Evolutionary conservation across 2,329 filamentous ascomycete species (phyloP).

Genomic region (Acephala macrosclerotiorum): DNA sequence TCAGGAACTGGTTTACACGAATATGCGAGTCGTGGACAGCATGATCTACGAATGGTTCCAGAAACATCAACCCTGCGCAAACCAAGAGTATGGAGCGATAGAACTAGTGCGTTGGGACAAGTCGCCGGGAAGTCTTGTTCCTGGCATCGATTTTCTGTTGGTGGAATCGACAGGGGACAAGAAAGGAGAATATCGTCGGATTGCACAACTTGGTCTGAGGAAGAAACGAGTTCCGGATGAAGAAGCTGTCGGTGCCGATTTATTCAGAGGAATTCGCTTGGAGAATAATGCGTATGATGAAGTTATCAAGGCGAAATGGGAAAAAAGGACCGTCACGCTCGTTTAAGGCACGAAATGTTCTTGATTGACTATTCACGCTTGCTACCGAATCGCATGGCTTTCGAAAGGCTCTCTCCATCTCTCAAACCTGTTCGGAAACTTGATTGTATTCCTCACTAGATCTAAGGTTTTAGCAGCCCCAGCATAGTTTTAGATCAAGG

Average conservation of each 20-base stretch:
- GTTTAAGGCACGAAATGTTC: slow-evolving; percentile 49
- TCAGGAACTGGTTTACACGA: slow-evolving; percentile 19
- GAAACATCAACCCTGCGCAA: slow-evolving; percentile 18
- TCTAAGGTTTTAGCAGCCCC: neutral
- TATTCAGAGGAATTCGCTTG: slow-evolving; percentile 9
- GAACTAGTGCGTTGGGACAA: slow-evolving; percentile 25
- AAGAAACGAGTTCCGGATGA: slow-evolving; percentile 18
- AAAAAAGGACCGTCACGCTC: slow-evolving; percentile 24
- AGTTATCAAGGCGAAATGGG: slow-evolving; percentile 22
- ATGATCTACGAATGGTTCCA: slow-evolving; percentile 28
- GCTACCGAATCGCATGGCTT: neutral
- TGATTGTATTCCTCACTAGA: neutral
- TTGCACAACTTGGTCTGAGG: slow-evolving; percentile 22
- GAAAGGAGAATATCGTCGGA: slow-evolving; percentile 23
- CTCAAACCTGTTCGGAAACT: neutral
- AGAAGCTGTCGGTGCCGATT: slow-evolving; percentile 15
- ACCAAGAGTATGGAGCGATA: slow-evolving; percentile 23
- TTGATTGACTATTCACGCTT: neutral
- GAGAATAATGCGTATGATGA: slow-evolving; percentile 29
- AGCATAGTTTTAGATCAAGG: neutral
- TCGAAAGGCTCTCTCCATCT: no score
- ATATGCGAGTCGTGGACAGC: slow-evolving; percentile 14
- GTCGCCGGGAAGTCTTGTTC: slow-evolving; percentile 18
- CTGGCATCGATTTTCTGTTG: slow-evolving; percentile 26
- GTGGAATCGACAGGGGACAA: slow-evolving; percentile 26